phyloP scores from a whole-genome alignment of 176 grass and related monocot species.

The Puccinellia tenuiflora region DNA sequence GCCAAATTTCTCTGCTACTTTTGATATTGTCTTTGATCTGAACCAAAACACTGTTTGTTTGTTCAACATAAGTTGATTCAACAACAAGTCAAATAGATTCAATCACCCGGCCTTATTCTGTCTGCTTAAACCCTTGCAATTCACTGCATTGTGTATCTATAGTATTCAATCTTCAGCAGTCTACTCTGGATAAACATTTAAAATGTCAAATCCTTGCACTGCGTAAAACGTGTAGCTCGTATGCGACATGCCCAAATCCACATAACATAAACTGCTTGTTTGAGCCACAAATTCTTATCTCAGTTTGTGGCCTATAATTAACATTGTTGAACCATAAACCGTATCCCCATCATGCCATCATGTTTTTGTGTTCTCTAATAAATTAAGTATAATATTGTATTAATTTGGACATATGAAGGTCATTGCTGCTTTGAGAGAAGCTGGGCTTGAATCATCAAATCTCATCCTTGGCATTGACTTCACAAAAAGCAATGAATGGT shows the following conservation, averaged over 20 bases:
- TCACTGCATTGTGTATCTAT: neutral
- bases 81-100: neutral
- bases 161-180: neutral
- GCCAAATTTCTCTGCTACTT: neutral
- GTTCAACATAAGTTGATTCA: neutral
- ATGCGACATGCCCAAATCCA: neutral
- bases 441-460: conserved; percentile 95
- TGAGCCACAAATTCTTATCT: neutral
- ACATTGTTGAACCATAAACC: neutral
- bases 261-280: neutral
- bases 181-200: neutral
- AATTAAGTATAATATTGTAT: neutral
- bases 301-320: neutral
- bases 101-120: neutral
- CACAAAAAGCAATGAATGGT: conserved; percentile 99
- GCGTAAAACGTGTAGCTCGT: neutral
- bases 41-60: neutral
- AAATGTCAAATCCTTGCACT: neutral
- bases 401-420: conserved; percentile 41
- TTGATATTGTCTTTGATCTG: neutral
- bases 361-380: neutral
- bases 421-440: conserved; percentile 71
- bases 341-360: neutral
- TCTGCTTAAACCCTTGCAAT: neutral
- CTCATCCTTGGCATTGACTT: conserved; percentile 93